Percentiles rank a stretch among this genome's conserved stretches.
Evolutionary conservation across 2,329 filamentous ascomycete genomes (phyloP).

Genomic region (Diaporthe citriasiana): DNA sequence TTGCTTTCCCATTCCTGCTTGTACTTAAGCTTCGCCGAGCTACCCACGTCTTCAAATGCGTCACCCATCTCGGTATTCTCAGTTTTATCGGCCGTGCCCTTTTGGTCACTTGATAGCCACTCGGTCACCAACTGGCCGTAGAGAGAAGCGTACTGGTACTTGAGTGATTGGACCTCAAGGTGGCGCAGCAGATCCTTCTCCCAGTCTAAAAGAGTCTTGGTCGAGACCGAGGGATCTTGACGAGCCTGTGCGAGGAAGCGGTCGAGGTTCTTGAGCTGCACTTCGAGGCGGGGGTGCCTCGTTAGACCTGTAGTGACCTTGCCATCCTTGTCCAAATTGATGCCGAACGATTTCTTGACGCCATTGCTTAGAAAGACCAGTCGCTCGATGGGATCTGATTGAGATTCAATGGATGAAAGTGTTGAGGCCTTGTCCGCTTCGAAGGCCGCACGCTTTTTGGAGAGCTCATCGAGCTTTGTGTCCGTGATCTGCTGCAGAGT

Average conservation of each 20-base stretch:
- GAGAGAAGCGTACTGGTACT: conserved; percentile 59
- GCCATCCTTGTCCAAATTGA: conserved; percentile 67
- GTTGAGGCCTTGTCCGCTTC: conserved; percentile 53
- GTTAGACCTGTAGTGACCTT: conserved; percentile 54
- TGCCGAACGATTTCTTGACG: conserved; percentile 54
- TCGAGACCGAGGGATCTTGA: conserved; percentile 58
- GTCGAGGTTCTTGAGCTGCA: conserved; percentile 56
- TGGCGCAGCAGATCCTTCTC: conserved; percentile 55
- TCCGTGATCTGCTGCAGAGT: conserved; percentile 60
- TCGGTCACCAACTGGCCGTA: conserved; percentile 63
- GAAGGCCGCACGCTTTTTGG: conserved; percentile 55
- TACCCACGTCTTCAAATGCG: conserved; percentile 57
- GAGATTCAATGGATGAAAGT: conserved; percentile 48
- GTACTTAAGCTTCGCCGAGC: conserved; percentile 57
- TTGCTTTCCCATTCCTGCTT: conserved; percentile 59
- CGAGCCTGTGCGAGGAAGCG: conserved; percentile 57
- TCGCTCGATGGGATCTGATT: conserved; percentile 49
- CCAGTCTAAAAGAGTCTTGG: conserved; percentile 51
- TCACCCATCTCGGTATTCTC: conserved; percentile 39
- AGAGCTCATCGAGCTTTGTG: conserved; percentile 60
- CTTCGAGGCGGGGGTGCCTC: conserved; percentile 48
- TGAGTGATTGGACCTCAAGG: conserved; percentile 57
- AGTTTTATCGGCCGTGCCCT: conserved; percentile 44
- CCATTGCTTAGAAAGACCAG: conserved; percentile 52
- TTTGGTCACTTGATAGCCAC: conserved; percentile 54